Evolutionary conservation across 306 rosid species (phyloP), one percentile per base, ranked within the genome.

Genomic region (Betula pendula): DNA sequence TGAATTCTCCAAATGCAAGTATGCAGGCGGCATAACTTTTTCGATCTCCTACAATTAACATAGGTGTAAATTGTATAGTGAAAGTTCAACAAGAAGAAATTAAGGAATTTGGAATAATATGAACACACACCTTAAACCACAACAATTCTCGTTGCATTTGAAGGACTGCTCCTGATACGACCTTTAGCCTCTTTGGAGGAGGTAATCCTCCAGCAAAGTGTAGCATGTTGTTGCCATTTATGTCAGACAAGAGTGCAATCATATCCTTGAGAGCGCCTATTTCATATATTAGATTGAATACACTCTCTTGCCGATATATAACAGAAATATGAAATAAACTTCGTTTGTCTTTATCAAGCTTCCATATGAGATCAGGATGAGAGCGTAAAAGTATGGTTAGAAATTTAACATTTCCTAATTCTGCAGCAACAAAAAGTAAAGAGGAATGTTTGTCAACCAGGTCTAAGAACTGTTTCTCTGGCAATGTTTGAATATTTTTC

Each of bases 11-110:
- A 0, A 47, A 65, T 85, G 89, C 45, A 75, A 33, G 0, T 0
- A 17, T 16, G 42, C 15, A 31, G 90, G 84, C 45, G 6, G 77
- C 75, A 84, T 83, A 42, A 84, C 77, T 63, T 78, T 89, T 63
- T 84, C 74, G 2, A 89, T 89, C 75, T 88, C 91, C 86, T 88
- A n/a, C 15, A 47, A 72, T 11, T n/a, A 38, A 60, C 55, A 13
- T 10, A 11, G 15, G 16, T 75, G 3, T 45, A 45, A 11, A 45
- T 45, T 13, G 15, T 9, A 13, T 11, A 13, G 3, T 5, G 12
- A 45, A 45, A 45, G 15, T 45, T 3, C 15, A 11, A 44, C 13
- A 1, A 11, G 3, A 45, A 45, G 49, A 45, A 45, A 45, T 10
- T 9, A 44, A 11, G 48, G 48, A 38, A 38, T 0, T 38, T 38